phyloP scores from a whole-genome alignment of 495 filamentous ascomycete genomes.

The Tuber umbilicatum region DNA sequence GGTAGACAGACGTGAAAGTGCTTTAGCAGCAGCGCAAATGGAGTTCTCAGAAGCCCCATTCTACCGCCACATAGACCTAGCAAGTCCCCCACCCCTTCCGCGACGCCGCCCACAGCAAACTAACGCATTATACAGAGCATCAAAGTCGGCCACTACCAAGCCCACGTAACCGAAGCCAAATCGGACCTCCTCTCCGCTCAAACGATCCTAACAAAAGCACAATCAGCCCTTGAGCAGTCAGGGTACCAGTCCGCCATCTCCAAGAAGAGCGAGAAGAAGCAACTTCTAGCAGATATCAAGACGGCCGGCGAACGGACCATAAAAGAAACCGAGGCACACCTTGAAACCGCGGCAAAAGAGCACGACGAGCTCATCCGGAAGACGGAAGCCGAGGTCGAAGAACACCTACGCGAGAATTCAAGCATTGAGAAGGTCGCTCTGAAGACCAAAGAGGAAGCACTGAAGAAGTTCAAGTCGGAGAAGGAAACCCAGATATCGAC shows the following conservation, averaged over 20 bases:
- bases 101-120: background rate
- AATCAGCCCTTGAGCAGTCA: conserved; percentile 12
- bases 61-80: conserved; percentile 13
- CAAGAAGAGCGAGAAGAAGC: conserved; percentile 16
- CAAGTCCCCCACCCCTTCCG: conserved; percentile 1
- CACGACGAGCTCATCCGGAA: conserved; percentile 10
- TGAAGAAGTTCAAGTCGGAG: conserved; percentile 13
- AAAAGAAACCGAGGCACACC: conserved; percentile 11
- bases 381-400: conserved; percentile 13
- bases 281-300: conserved; percentile 12
- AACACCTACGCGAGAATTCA: background rate
- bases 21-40: conserved; percentile 9
- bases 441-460: conserved; percentile 2
- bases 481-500: conserved; percentile 8
- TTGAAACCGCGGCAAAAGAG: conserved; percentile 8
- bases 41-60: conserved; percentile 16
- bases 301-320: conserved; percentile 7
- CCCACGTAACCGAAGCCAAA: conserved; percentile 8
- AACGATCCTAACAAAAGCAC: conserved; percentile 15
- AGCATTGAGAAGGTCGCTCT: conserved; percentile 6
- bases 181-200: conserved; percentile 10
- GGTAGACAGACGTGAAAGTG: conserved; percentile 7
- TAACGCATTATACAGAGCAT: conserved; percentile 16
- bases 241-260: conserved; percentile 22
- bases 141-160: conserved; percentile 19